Base-by-base conservation (phyloP, 345 rosid genomes). In the Lumnitzera racemosa region DNA sequence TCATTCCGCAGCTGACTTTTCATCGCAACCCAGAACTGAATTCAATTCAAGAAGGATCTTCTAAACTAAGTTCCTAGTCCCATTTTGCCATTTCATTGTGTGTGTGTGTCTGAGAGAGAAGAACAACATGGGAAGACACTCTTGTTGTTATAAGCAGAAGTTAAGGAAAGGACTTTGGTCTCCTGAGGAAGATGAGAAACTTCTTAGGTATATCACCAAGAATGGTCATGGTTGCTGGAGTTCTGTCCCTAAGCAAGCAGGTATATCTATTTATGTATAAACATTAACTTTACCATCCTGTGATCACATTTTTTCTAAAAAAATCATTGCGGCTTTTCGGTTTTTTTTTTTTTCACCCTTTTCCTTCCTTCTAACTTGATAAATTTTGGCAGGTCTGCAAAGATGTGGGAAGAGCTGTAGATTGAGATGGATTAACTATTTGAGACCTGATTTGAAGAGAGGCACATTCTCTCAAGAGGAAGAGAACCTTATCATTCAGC, bases 141-240 rank as follows among this genome's bases (percentile, higher is more conserved):
- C 98, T 53, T 91, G 98, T 65, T 91, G 98, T 77, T 82, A 82
- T 87, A 92, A 89, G 76, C 96, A 92, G 84, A 92, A 92, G 80
- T 79, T 92, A 29, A 79, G 96, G 83, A 92, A 92, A 82, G 98
- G 98, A n/a, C 86, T 92, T 43, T 92, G 98, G 98, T 92, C 98
- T 15, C 98, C 98, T 29, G 96, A 91, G 72, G 98, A 92, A 68
- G 98, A 92, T 70, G 98, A 92, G 83, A 92, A 87, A 69, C 96
- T 92, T 56, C 74, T 89, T 48, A 72, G 88, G 53, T 84, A 89
- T 70, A 89, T 92, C 67, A 92, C 98, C 15, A 82, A 89, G 79
- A 76, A 74, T 51, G 98, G 98, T 52, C 96, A 89, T 74, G 96
- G 98, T 1, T 92, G 96, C 61, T 92, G 98, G 98, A 92, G 98